A percentile compares a stretch with the other conserved stretches of the same genome.
Conservation (phyloP, 768 basidiomycete genomes). For the Lactifluus hygrophoroides region DNA sequence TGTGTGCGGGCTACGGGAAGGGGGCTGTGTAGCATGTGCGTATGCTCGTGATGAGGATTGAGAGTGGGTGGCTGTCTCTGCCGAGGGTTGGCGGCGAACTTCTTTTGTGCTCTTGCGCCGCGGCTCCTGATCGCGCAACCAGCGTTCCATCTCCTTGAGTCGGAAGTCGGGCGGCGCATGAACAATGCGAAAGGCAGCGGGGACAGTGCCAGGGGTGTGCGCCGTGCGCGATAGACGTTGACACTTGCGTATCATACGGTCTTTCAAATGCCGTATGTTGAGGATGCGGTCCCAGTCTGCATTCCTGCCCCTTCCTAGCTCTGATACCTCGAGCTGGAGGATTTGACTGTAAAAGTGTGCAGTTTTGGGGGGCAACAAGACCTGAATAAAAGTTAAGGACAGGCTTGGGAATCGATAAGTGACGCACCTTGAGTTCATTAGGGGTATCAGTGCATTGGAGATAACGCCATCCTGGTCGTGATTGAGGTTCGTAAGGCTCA, state of each 20-base stretch:
- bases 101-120: slow-evolving; percentile 15
- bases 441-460: slow-evolving; percentile 71
- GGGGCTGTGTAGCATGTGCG: neutral
- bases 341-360: slow-evolving; percentile 59
- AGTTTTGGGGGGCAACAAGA: slow-evolving; percentile 60
- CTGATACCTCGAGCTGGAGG: slow-evolving; percentile 50
- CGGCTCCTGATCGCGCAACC: slow-evolving; percentile 48
- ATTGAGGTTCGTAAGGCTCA: slow-evolving; percentile 48
- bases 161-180: slow-evolving; percentile 66
- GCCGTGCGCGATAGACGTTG: slow-evolving; percentile 49
- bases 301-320: slow-evolving; percentile 47
- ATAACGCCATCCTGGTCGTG: slow-evolving; percentile 57
- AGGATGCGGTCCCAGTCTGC: slow-evolving; percentile 63
- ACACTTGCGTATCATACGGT: slow-evolving; percentile 76
- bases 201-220: slow-evolving; percentile 29
- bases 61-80: slow-evolving; percentile 23
- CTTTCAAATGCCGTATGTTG: slow-evolving; percentile 70
- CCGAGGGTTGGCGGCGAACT: slow-evolving; percentile 30
- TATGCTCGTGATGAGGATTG: slow-evolving; percentile 19
- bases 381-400: slow-evolving; percentile 33
- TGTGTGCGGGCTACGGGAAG: neutral
- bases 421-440: slow-evolving; percentile 58
- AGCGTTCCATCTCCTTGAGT: slow-evolving; percentile 71
- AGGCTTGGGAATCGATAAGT: neutral
- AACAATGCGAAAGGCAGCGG: slow-evolving; percentile 51